Percentiles rank a stretch among this genome's conserved stretches.
These are phyloP conservation scores for Thelonectria blattea DNA, from an alignment of 2,329 filamentous ascomycete species.

Conservation along the genomic window DNA sequence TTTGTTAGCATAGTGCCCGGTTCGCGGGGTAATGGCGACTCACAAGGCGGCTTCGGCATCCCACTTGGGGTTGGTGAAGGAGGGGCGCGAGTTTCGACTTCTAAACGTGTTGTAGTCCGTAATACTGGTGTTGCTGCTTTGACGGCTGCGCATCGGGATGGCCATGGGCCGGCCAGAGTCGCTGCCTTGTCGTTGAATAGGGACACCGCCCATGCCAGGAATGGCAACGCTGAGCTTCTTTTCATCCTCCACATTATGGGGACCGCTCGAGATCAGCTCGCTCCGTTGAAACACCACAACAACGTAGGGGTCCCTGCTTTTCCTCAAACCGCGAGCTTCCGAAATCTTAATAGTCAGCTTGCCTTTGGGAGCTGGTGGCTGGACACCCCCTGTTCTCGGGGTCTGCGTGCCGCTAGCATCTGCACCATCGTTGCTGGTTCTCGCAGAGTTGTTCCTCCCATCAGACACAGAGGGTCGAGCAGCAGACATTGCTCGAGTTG, in stretches of 20 bases:
- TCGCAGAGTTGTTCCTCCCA: constrained; percentile 47
- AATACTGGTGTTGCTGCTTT: constrained; percentile 92
- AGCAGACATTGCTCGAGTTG: constrained; percentile 82
- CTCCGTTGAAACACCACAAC: constrained; percentile 97
- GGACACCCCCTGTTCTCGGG: constrained; percentile 58
- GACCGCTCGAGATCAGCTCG: constrained; percentile 91
- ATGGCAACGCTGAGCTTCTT: constrained; percentile 56
- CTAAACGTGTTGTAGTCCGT: constrained; percentile 67
- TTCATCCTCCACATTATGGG: constrained; percentile 68
- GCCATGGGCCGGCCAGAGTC: constrained; percentile 86
- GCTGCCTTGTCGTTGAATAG: constrained; percentile 74
- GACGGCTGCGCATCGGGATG: constrained; percentile 95
- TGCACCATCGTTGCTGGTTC: constrained; percentile 49
- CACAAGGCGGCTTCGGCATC: constrained; percentile 96
- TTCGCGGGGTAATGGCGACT: constrained; percentile 43
- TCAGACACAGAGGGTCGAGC: constrained; percentile 60
- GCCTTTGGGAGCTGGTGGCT: constrained; percentile 77
- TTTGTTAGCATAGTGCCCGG: constrained; percentile 21
- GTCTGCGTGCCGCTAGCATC: constrained; percentile 59
- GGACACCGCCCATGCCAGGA: constrained; percentile 58
- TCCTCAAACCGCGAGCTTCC: constrained; percentile 82
- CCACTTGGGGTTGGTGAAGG: constrained; percentile 88
- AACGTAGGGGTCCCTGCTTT: constrained; percentile 88
- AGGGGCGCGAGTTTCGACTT: constrained; percentile 61
- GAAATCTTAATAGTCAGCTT: constrained; percentile 89